Evolutionary conservation across 805 yeast species (phyloP), one percentile per base, ranked within the genome.

Genomic region (Kluyveromyces dobzhanskii): DNA sequence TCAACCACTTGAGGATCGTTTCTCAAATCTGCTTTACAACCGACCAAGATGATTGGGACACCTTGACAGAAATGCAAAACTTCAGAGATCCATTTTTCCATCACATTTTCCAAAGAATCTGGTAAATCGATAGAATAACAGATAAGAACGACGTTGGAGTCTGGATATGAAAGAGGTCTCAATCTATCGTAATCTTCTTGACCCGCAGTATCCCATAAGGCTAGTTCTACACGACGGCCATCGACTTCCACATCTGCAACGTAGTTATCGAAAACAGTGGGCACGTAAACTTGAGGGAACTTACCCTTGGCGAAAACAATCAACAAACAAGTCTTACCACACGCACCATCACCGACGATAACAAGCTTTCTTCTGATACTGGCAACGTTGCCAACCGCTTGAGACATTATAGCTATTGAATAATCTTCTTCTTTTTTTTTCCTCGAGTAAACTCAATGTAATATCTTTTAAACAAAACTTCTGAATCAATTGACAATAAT

Each of bases 141-240:
- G 56, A 86, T 85, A 57, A 86, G 73, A 45, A 86, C 82, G 47
- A 86, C 96, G 61, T 85, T 84, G 34, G 95, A 81, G 63, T 86
- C 94, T 46, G 95, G 95, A 64, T 86, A 86, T 12, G 88, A 80
- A 48, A 85, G 70, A 26, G 95, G 94, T 66, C 95, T 80, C 55
- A 85, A 71, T 65, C 95, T 81, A 63, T 86, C 95, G 62, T 87
- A 87, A 70, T 87, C 96, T 70, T 87, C 96, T 75, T 87, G 97
- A 49, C 97, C 97, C 40, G 97, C 95, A 48, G 96, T 87, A 85
- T 86, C 96, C 96, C 96, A 86, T 49, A 86, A 71, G 10, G 95
- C 94, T 63, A 86, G 71, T 62, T 87, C 95, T 40, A 88, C 96
- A 61, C 85, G 76, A 65, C 90, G 82, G 38, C 94, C 92, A 54